Percentiles rank a stretch among this genome's conserved stretches.
phyloP scores from a whole-genome alignment of 768 basidiomycete species.

The Erythrobasidium yunnanense region DNA sequence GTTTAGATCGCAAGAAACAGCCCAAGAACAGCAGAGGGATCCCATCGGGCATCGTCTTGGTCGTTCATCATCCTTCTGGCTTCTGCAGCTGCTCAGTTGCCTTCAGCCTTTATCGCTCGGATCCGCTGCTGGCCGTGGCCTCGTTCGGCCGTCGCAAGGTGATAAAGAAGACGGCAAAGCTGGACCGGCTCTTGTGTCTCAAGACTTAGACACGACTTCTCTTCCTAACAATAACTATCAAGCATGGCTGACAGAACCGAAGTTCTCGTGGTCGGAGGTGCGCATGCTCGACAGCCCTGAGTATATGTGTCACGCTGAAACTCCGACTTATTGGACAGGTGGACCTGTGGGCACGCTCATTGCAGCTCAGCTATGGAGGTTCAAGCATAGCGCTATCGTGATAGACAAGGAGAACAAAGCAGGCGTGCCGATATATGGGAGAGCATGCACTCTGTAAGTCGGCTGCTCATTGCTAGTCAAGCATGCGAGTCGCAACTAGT shows the following conservation, averaged over 20 bases:
- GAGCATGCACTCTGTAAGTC: constrained; percentile 26
- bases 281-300: background rate
- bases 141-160: too few species aligned
- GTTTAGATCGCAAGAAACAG: too few species aligned
- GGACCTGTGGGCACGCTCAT: constrained; percentile 10
- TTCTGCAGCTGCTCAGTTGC: too few species aligned
- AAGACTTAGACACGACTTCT: background rate
- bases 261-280: constrained; percentile 17
- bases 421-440: constrained; percentile 27
- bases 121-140: too few species aligned
- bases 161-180: too few species aligned
- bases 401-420: constrained; percentile 30
- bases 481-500: background rate
- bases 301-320: too few species aligned
- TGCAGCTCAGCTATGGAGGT: constrained; percentile 16
- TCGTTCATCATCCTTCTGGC: too few species aligned
- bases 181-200: too few species aligned
- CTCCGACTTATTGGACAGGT: background rate
- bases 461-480: background rate
- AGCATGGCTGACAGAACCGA: background rate
- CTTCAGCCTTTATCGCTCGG: too few species aligned
- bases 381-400: constrained; percentile 2
- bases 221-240: background rate
- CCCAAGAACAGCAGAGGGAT: too few species aligned
- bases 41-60: too few species aligned